A percentile compares a stretch with the other conserved stretches of the same genome.
phyloP scores from a whole-genome alignment of 1,284 basidiomycete genomes.

The Trichosporon coremiiforme region DNA sequence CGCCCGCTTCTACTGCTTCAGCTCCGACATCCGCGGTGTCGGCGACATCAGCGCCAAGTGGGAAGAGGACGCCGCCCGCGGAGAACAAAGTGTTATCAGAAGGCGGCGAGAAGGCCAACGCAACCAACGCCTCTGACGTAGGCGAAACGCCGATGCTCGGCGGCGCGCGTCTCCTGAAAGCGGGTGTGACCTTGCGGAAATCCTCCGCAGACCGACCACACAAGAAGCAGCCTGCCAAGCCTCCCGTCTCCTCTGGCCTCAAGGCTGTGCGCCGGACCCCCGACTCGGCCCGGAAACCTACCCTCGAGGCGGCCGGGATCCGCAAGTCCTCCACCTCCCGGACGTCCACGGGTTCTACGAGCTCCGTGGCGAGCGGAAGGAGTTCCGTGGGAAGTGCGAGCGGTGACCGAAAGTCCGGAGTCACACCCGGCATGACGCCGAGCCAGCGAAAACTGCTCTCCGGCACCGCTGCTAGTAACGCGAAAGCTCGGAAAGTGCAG shows the following conservation, averaged over 20 bases:
- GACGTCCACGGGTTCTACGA: too few relatives aligned
- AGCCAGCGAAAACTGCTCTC: not conserved
- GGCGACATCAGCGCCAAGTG: too few relatives aligned
- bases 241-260: not conserved
- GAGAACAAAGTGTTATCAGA: not conserved
- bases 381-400: too few relatives aligned
- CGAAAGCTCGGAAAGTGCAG: not conserved
- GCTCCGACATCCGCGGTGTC: too few relatives aligned
- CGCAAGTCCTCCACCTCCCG: not conserved
- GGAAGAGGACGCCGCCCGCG: not conserved
- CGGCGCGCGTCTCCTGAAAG: slow-evolving; percentile 8
- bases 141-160: slow-evolving; percentile 6
- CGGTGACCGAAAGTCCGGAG: too few relatives aligned
- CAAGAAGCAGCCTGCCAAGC: not conserved
- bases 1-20: too few relatives aligned
- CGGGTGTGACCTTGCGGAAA: not conserved
- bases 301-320: slow-evolving; percentile 6
- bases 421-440: not conserved
- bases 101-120: not conserved
- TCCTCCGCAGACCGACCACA: not conserved
- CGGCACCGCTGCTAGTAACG: not conserved
- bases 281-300: not conserved
- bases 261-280: not conserved
- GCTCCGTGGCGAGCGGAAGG: too few relatives aligned
- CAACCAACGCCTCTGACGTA: not conserved